Conservation (phyloP, 1,139 yeast genomes). For the Nakaseomyces delphensis region DNA sequence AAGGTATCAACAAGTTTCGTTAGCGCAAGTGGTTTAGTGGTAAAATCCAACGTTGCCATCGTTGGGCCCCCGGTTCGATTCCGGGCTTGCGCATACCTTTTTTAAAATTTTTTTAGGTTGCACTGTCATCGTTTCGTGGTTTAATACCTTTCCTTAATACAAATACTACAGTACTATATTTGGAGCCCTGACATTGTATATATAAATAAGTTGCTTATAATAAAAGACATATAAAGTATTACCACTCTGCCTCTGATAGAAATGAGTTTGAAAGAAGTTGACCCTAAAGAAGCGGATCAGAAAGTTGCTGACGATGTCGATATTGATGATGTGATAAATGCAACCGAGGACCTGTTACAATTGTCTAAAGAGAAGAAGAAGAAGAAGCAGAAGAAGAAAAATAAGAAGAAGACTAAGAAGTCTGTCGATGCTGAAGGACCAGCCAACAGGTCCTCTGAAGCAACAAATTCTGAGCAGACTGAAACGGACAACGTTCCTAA, state of each 20-base stretch:
- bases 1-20: background rate
- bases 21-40: background rate
- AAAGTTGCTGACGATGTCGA: conserved; percentile 4
- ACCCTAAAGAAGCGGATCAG: background rate
- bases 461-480: background rate
- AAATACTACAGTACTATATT: too few species aligned
- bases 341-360: conserved; percentile 9
- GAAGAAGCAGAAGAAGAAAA: conserved; percentile 1
- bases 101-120: too few species aligned
- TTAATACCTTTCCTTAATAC: too few species aligned
- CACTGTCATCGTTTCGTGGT: too few species aligned
- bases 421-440: background rate
- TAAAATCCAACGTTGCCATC: background rate
- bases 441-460: background rate
- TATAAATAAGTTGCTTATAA: too few species aligned
- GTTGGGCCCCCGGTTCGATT: background rate
- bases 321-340: conserved; percentile 12
- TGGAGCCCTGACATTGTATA: too few species aligned
- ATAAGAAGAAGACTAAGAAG: conserved; percentile 4
- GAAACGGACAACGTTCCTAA: background rate
- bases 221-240: too few species aligned
- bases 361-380: background rate
- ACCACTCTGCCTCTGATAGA: too few species aligned
- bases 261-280: background rate
- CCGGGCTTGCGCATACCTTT: background rate